Evolutionary conservation across 228 moss, liverwort and hornwort species (phyloP).

Genomic region (Sphagnum magellanicum): DNA sequence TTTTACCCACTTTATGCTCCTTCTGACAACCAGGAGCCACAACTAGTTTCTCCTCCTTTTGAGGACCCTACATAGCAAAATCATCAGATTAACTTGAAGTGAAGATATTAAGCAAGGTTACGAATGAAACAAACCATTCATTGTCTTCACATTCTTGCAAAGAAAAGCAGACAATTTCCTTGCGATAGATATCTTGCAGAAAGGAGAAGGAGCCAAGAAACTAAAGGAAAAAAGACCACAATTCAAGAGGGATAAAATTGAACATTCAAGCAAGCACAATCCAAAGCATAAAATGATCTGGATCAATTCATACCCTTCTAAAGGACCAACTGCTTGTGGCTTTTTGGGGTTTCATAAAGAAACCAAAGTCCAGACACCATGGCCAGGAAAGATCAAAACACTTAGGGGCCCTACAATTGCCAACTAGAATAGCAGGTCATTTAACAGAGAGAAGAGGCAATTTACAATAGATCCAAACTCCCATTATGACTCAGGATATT

Average conservation of each 20-base stretch:
- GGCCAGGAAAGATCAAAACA: constrained; percentile 85
- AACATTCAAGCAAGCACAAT: neutral
- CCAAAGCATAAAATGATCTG: neutral
- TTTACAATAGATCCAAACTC: neutral
- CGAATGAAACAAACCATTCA: neutral
- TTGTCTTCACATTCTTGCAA: neutral
- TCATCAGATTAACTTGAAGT: neutral
- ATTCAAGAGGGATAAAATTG: no score
- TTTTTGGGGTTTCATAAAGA: constrained; percentile 53
- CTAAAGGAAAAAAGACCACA: no score
- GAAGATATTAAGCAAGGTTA: neutral
- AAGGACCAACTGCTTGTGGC: neutral
- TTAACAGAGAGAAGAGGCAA: neutral
- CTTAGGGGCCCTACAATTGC: constrained; percentile 62
- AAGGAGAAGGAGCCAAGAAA: neutral
- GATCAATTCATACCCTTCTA: neutral
- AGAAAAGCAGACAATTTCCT: neutral
- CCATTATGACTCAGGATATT: neutral
- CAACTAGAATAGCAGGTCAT: no score
- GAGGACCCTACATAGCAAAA: neutral
- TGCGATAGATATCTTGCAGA: constrained; percentile 5
- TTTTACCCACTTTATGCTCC: constrained; percentile 76
- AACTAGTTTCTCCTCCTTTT: constrained; percentile 8
- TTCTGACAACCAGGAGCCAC: constrained; percentile 15
- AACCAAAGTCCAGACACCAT: constrained; percentile 70